Evolutionary conservation across 2,329 filamentous ascomycete species (phyloP).

Genomic region (Penicillium olsonii): DNA sequence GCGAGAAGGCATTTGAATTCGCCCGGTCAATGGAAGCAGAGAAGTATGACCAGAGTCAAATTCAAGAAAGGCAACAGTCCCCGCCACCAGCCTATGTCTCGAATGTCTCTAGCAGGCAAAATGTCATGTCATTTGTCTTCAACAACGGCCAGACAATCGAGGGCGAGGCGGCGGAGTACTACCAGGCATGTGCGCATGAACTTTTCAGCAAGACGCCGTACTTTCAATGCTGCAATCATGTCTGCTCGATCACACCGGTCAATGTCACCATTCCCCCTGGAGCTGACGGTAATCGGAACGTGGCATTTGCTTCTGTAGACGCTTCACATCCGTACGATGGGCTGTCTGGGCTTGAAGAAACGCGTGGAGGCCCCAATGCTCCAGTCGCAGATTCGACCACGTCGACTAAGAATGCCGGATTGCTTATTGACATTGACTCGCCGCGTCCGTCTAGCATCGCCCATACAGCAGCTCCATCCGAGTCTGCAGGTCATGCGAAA

Average conservation of each 20-base stretch:
- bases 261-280: slow-evolving; percentile 19
- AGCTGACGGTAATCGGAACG: slow-evolving; percentile 13
- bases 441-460: not conserved
- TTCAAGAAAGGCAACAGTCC: not conserved
- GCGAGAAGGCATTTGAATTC: slow-evolving; percentile 14
- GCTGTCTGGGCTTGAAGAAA: not conserved
- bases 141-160: slow-evolving; percentile 26
- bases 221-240: slow-evolving; percentile 48
- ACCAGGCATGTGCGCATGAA: slow-evolving; percentile 49
- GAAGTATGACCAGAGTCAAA: not conserved
- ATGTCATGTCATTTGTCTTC: slow-evolving; percentile 27
- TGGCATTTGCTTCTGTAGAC: slow-evolving; percentile 22
- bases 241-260: slow-evolving; percentile 40
- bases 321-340: not conserved
- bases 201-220: slow-evolving; percentile 43
- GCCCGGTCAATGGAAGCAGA: slow-evolving; percentile 11
- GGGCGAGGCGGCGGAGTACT: slow-evolving; percentile 44
- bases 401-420: slow-evolving; percentile 1
- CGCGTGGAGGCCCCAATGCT: not conserved
- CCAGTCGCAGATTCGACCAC: not conserved
- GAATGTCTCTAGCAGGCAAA: slow-evolving; percentile 12
- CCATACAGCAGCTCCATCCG: not conserved
- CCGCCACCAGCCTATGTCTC: slow-evolving; percentile 7
- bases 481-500: slow-evolving; percentile 3
- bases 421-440: slow-evolving; percentile 26